Percentiles rank a stretch among this genome's conserved stretches.
Conservation (phyloP, 2,329 filamentous ascomycete species). For the Fusarium pseudocircinatum region DNA sequence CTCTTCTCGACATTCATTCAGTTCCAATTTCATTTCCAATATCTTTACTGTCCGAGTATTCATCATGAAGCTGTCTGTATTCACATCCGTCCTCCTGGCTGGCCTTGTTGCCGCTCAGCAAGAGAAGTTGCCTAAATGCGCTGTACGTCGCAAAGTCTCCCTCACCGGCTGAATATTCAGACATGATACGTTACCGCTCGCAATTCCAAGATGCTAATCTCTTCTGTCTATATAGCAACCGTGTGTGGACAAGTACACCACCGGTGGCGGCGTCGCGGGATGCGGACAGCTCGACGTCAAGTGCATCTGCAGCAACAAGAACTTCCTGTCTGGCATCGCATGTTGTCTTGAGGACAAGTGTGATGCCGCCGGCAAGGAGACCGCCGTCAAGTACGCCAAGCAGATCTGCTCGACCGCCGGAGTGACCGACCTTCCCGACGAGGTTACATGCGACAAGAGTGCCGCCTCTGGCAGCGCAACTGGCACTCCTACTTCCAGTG, state of each 20-base stretch:
- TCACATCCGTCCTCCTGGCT: slow-evolving; percentile 45
- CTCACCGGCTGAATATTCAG: not conserved
- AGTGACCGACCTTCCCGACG: slow-evolving; percentile 48
- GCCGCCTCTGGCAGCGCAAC: slow-evolving; percentile 11
- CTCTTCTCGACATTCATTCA: not conserved
- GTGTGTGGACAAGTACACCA: slow-evolving; percentile 49
- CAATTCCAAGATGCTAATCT: slow-evolving; percentile 4
- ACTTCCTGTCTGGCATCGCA: slow-evolving; percentile 53
- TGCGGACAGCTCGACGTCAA: slow-evolving; percentile 51
- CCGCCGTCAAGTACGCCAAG: slow-evolving; percentile 51
- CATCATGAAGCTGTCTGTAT: slow-evolving; percentile 50
- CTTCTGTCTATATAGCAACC: slow-evolving; percentile 37
- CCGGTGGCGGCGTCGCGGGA: slow-evolving; percentile 48
- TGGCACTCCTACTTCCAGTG: slow-evolving; percentile 20
- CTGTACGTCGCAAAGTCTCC: slow-evolving; percentile 46
- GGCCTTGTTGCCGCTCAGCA: slow-evolving; percentile 49
- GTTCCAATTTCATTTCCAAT: not conserved
- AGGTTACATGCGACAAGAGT: slow-evolving; percentile 49
- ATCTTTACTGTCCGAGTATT: not conserved
- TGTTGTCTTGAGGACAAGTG: slow-evolving; percentile 54
- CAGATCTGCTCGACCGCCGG: slow-evolving; percentile 51
- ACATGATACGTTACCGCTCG: not conserved
- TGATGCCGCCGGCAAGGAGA: slow-evolving; percentile 44
- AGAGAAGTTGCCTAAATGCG: slow-evolving; percentile 49
- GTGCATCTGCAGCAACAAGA: slow-evolving; percentile 54